Conservation (phyloP, 2,329 filamentous ascomycete species). For the Aspergillus sp. region DNA sequence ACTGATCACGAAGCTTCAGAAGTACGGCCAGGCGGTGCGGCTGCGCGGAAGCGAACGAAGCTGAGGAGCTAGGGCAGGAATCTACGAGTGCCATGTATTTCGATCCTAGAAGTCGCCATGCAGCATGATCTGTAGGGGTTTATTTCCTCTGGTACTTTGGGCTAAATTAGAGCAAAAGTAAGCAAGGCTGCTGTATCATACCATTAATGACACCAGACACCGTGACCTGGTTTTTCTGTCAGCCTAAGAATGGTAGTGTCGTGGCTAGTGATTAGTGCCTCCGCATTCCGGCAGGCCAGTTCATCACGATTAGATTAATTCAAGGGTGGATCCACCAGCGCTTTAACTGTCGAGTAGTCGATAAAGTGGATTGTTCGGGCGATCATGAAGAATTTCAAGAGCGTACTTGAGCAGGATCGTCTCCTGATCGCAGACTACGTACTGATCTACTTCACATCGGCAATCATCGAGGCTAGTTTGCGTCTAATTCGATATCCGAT, state of each 20-base stretch:
- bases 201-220: conserved; percentile 16
- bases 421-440: no score
- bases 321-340: no score
- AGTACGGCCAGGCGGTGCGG: conserved; percentile 95
- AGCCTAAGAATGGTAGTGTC: background rate
- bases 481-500: background rate
- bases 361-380: no score
- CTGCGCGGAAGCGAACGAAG: conserved; percentile 92
- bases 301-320: no score
- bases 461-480: no score
- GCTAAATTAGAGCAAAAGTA: conserved; percentile 19
- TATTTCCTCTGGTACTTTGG: conserved; percentile 11
- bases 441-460: no score
- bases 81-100: background rate
- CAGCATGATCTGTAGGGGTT: conserved; percentile 6
- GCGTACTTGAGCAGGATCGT: no score
- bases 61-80: conserved; percentile 37
- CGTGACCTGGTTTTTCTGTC: conserved; percentile 7
- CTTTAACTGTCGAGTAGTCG: no score
- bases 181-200: conserved; percentile 25
- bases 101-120: background rate
- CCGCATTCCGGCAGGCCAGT: no score
- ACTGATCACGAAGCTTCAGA: conserved; percentile 97
- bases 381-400: no score
- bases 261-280: background rate